Conservation (phyloP, 2,329 filamentous ascomycete species). For the Madurella mycetomatis region DNA sequence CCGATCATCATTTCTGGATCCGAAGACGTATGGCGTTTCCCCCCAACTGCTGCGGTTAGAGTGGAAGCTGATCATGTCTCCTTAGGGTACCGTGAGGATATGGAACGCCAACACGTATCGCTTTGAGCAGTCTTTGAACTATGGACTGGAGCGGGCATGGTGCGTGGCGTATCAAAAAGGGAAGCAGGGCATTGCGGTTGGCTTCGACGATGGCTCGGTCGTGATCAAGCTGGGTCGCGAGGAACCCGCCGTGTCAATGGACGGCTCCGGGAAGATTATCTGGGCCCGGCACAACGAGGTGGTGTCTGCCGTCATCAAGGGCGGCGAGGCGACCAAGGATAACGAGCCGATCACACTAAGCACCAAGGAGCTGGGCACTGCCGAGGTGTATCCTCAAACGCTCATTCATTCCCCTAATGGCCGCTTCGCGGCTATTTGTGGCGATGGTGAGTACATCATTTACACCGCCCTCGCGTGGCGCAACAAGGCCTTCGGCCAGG, state of each 20-base stretch:
- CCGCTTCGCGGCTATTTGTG: slow-evolving; percentile 79
- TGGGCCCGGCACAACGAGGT: slow-evolving; percentile 96
- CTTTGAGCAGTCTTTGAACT: slow-evolving; percentile 92
- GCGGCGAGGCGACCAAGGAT: slow-evolving; percentile 81
- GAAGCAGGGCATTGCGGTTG: slow-evolving; percentile 89
- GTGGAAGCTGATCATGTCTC: neutral
- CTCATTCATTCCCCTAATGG: slow-evolving; percentile 93
- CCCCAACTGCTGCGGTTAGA: neutral
- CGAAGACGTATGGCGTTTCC: slow-evolving; percentile 56
- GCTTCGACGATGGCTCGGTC: slow-evolving; percentile 95
- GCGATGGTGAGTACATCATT: slow-evolving; percentile 98
- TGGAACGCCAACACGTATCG: slow-evolving; percentile 99
- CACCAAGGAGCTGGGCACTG: slow-evolving; percentile 91
- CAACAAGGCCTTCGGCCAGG: slow-evolving; percentile 95
- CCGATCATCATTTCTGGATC: slow-evolving; percentile 97
- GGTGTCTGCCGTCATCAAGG: slow-evolving; percentile 90
- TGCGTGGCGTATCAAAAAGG: slow-evolving; percentile 95
- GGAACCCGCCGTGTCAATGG: slow-evolving; percentile 97
- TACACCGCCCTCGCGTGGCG: slow-evolving; percentile 95
- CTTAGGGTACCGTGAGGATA: slow-evolving; percentile 64
- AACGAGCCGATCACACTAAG: slow-evolving; percentile 80
- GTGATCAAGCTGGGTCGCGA: slow-evolving; percentile 97
- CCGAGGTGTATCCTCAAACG: slow-evolving; percentile 94
- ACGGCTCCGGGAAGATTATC: slow-evolving; percentile 89
- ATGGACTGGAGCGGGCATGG: slow-evolving; percentile 94